Base-by-base conservation (phyloP, 2,329 filamentous ascomycete species). In the Neopestalotiopsis clavispora region DNA sequence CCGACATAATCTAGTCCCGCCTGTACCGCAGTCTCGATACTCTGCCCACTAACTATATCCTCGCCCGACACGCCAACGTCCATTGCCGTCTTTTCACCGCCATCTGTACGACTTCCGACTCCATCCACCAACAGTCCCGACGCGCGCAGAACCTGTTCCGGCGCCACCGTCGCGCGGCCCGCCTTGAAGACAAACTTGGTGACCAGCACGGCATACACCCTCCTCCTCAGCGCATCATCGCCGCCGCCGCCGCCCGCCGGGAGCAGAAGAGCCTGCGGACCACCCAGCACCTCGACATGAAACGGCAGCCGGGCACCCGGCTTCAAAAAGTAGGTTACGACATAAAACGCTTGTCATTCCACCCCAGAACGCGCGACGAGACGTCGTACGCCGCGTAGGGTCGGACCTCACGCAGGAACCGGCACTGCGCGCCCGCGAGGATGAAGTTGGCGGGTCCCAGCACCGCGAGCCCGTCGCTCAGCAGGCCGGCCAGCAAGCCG, bases 181-280 rank as follows among this genome's bases (percentile, higher is more conserved):
- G 59, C 57, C 32, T 62, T 67, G 45, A 67, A 67, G 9, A 67
- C 66, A 28, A 49, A 67, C 66, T 52, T 57, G 30, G 66, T 52
- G 5, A 67, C 42, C 66, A 67, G 42, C 9, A 58, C 61, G 7
- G 66, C 66, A 20, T 34, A 67, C 1, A 62, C 38, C 1, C 9
- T 34, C 42, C 28, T 67, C 66, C 59, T 49, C 10, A 67, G 40
- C 12, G n/a, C 38, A 1, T 67, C 66, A 40, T 67, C 66, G 12
- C n/a, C 28, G 28, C 23, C 23, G 23, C 23, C 23, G 23, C 23
- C 23, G 23, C 42, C 42, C 14, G 17, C 10, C 1, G 4, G 7
- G 28, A 52, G 20, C 38, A 67, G 7, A 3, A 67, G 7, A 3
- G 66, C 57, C 12, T n/a, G 38, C 4, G 59, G 66, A 57, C 66